phyloP scores from a whole-genome alignment of 2,329 filamentous ascomycete genomes.

The Aspergillus caelatus region DNA sequence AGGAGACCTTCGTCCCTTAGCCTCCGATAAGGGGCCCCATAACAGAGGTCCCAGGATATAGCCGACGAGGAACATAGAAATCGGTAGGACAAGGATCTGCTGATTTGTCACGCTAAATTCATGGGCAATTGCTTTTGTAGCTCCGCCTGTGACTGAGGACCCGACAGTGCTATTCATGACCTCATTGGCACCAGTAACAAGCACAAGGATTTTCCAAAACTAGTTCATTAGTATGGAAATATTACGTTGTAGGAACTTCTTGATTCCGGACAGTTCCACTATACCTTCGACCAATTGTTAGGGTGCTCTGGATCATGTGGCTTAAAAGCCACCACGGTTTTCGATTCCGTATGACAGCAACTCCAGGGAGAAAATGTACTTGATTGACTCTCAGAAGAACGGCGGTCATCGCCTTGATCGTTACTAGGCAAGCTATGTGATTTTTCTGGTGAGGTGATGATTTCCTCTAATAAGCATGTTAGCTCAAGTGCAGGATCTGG shows the following conservation, averaged over 20 bases:
- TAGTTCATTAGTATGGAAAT: neutral
- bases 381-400: neutral
- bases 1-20: conserved; percentile 45
- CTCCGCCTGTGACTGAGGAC: conserved; percentile 44
- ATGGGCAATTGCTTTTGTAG: conserved; percentile 39
- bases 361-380: neutral
- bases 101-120: conserved; percentile 38
- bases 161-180: conserved; percentile 47
- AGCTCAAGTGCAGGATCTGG: neutral
- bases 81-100: conserved; percentile 40
- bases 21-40: conserved; percentile 49
- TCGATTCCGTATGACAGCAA: conserved; percentile 35
- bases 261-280: neutral
- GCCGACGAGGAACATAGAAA: conserved; percentile 45
- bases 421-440: neutral
- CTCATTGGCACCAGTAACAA: conserved; percentile 39
- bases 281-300: conserved; percentile 38
- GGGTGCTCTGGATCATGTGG: conserved; percentile 38
- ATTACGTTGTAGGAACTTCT: neutral
- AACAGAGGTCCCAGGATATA: conserved; percentile 48
- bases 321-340: conserved; percentile 39
- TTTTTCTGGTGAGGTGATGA: neutral
- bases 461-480: neutral
- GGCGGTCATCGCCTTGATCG: neutral
- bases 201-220: conserved; percentile 35